phyloP scores from a whole-genome alignment of 495 filamentous ascomycete genomes.

The Neurospora discreta region DNA sequence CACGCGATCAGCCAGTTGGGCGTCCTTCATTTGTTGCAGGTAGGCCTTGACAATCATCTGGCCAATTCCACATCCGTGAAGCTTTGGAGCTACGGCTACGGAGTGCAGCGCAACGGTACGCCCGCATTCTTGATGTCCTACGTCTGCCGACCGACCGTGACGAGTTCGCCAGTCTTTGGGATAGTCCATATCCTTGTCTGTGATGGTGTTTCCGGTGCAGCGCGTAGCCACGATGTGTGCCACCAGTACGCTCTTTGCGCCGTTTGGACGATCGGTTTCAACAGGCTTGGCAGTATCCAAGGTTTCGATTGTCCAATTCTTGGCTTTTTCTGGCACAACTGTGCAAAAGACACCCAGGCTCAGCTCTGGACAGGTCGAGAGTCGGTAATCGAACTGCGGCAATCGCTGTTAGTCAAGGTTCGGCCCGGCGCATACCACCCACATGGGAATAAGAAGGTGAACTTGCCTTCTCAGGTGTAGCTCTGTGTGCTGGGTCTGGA shows the following conservation, averaged over 20 bases:
- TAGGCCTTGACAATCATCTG: slow-evolving; percentile 65
- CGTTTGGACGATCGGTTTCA: slow-evolving; percentile 34
- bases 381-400: slow-evolving; percentile 66
- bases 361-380: slow-evolving; percentile 67
- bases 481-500: slow-evolving; percentile 53
- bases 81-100: slow-evolving; percentile 62
- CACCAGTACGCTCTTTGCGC: slow-evolving; percentile 53
- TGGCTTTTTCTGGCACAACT: slow-evolving; percentile 33
- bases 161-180: slow-evolving; percentile 50
- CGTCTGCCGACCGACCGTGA: slow-evolving; percentile 15
- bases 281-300: slow-evolving; percentile 33
- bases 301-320: slow-evolving; percentile 38
- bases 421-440: not conserved
- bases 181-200: slow-evolving; percentile 66
- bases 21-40: slow-evolving; percentile 50
- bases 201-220: slow-evolving; percentile 47
- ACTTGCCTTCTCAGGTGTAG: slow-evolving; percentile 69
- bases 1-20: slow-evolving; percentile 57
- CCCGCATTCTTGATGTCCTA: slow-evolving; percentile 59
- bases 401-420: not conserved
- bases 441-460: not conserved
- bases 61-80: slow-evolving; percentile 67
- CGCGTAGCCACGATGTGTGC: slow-evolving; percentile 74
- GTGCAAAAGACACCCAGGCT: slow-evolving; percentile 70
- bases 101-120: slow-evolving; percentile 72